A percentile compares a stretch with the other conserved stretches of the same genome.
phyloP scores from a whole-genome alignment of 1,284 basidiomycete genomes.

The Cryptococcus maquisensis region DNA sequence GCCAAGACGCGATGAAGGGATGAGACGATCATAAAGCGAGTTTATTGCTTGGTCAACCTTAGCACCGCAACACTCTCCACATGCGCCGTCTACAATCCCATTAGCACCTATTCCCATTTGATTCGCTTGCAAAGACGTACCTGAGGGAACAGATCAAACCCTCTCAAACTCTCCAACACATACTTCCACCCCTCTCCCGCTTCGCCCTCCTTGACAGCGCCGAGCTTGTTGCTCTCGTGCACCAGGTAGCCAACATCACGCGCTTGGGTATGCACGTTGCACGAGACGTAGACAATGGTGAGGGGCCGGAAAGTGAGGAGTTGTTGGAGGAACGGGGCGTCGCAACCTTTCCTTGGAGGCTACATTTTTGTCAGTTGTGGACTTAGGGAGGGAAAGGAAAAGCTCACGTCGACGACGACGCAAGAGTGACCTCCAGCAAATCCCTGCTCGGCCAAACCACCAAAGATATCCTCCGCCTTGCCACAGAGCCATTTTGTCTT shows the following conservation, averaged over 20 bases:
- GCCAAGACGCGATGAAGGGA: no score
- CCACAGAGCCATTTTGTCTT: conserved; percentile 54
- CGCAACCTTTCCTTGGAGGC: conserved; percentile 87
- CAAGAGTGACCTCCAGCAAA: conserved; percentile 41
- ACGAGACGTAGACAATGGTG: conserved; percentile 84
- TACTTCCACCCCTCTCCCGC: conserved; percentile 40
- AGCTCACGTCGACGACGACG: conserved; percentile 49
- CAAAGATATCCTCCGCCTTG: conserved; percentile 56
- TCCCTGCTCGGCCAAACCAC: conserved; percentile 34
- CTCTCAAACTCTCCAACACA: conserved; percentile 69
- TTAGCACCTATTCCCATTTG: conserved; percentile 1
- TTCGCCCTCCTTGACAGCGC: conserved; percentile 17
- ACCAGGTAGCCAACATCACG: conserved; percentile 42
- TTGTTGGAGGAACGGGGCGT: conserved; percentile 74
- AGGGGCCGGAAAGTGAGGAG: conserved; percentile 65
- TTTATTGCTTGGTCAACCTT: conserved; percentile 33
- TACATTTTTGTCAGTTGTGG: conserved; percentile 39
- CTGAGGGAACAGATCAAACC: conserved; percentile 90
- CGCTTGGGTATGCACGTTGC: conserved; percentile 67
- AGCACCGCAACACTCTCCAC: conserved; percentile 48
- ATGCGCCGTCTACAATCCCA: conserved; percentile 31
- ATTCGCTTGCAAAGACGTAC: no score
- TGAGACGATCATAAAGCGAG: no score
- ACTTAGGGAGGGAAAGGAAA: neutral
- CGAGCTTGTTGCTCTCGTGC: conserved; percentile 7